Evolutionary conservation across 768 basidiomycete species (phyloP).

Genomic region (Hortiboletus flavorubellus): DNA sequence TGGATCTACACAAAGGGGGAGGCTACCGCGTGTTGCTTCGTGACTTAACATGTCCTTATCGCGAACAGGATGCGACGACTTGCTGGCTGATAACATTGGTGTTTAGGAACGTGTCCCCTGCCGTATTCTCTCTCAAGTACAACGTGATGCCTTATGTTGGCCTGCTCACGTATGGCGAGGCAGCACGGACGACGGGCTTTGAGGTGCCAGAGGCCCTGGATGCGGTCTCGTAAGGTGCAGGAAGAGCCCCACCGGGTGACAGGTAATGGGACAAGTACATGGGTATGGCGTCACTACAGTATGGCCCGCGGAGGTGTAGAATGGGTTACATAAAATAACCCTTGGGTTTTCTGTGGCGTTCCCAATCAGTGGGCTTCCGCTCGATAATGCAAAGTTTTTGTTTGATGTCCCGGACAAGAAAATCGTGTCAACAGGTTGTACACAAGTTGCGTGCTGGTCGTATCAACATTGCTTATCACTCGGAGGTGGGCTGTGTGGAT

Average conservation of each 20-base stretch:
- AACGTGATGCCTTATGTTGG: conserved; percentile 92
- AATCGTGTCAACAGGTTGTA: neutral
- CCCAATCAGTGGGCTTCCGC: conserved; percentile 1
- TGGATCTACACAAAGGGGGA: conserved; percentile 1
- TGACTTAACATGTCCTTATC: conserved; percentile 16
- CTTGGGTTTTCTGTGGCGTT: conserved; percentile 13
- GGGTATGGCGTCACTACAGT: conserved; percentile 13
- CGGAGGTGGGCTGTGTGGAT: conserved; percentile 4
- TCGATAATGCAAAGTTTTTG: conserved; percentile 2
- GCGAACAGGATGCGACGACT: neutral
- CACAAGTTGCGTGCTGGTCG: conserved; percentile 5
- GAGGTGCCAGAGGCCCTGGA: conserved; percentile 33
- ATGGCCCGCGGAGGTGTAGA: conserved; percentile 17
- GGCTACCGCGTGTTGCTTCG: conserved; percentile 19
- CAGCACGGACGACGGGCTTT: conserved; percentile 44
- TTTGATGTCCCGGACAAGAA: neutral
- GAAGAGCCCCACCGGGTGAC: neutral
- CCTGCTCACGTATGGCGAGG: conserved; percentile 73
- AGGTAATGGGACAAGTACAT: neutral
- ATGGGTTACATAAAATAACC: conserved; percentile 18
- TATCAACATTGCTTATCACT: conserved; percentile 24
- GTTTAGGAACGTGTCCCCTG: conserved; percentile 59
- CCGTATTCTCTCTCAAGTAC: conserved; percentile 76
- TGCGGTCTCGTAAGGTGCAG: conserved; percentile 24
- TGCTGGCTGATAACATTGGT: conserved; percentile 17